Evolutionary conservation across 768 basidiomycete species (phyloP).

Genomic region (Auricularia sp.): DNA sequence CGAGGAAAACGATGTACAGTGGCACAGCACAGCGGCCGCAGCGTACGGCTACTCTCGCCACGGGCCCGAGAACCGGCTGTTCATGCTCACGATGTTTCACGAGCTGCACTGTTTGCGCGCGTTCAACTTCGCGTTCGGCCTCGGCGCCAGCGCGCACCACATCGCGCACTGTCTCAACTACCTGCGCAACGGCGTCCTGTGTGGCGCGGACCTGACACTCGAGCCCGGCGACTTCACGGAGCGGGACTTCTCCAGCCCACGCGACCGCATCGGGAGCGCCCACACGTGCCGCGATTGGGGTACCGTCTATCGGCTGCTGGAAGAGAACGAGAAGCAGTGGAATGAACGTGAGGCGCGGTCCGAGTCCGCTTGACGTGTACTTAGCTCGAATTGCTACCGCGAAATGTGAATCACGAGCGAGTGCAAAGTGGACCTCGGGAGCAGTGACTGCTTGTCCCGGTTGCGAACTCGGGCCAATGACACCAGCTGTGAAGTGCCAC

Average conservation of each 20-base stretch:
- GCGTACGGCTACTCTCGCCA: conserved; percentile 25
- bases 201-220: conserved; percentile 38
- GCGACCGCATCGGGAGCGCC: conserved; percentile 21
- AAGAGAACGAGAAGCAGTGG: conserved; percentile 7
- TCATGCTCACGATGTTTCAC: conserved; percentile 30
- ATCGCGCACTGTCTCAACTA: conserved; percentile 41
- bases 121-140: conserved; percentile 15
- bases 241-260: conserved; percentile 17
- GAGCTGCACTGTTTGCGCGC: conserved; percentile 28
- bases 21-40: conserved; percentile 19
- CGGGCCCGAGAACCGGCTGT: conserved; percentile 23
- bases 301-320: conserved; percentile 11
- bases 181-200: conserved; percentile 36
- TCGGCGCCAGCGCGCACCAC: conserved; percentile 10
- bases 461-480: too few species aligned
- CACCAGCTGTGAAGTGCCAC: too few species aligned
- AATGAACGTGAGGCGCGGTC: background rate
- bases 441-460: too few species aligned
- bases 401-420: background rate
- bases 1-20: conserved; percentile 17
- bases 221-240: conserved; percentile 25
- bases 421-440: too few species aligned
- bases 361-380: too few species aligned
- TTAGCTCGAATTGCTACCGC: background rate
- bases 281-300: conserved; percentile 28